These are phyloP conservation scores for Fagopyrum esculentum DNA, from an alignment of 148 eudicot species.

Conservation along the genomic window DNA sequence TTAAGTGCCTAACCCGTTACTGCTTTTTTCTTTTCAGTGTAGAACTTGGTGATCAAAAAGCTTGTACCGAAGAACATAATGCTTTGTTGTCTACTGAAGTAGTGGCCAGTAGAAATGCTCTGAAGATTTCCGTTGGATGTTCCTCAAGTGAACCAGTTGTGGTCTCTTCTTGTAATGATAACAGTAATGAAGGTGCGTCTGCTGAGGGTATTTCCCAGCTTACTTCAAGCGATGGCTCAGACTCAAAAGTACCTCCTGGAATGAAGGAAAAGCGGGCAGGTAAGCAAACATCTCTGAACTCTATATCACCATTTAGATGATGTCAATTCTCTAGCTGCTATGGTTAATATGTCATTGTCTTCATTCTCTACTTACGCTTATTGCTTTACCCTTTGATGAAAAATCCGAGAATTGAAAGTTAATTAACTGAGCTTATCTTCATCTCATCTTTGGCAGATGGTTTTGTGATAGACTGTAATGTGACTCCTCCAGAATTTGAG, in stretches of 20 bases:
- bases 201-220: slow-evolving; percentile 30
- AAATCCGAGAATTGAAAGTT: neutral
- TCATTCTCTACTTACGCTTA: neutral
- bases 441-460: slow-evolving; percentile 21
- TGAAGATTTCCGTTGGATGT: slow-evolving; percentile 13
- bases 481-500: slow-evolving; percentile 28
- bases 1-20: neutral
- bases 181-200: slow-evolving; percentile 20
- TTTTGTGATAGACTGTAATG: slow-evolving; percentile 35
- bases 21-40: slow-evolving; percentile 19
- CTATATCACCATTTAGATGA: slow-evolving; percentile 26
- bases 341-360: neutral
- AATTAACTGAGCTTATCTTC: neutral
- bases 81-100: slow-evolving; percentile 6
- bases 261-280: slow-evolving; percentile 15
- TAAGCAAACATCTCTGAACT: slow-evolving; percentile 20
- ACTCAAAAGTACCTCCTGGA: slow-evolving; percentile 18
- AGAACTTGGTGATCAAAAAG: slow-evolving; percentile 5
- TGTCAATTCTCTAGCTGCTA: slow-evolving; percentile 12
- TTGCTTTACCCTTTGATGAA: neutral
- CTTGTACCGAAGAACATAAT: slow-evolving; percentile 1
- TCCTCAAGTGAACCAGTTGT: slow-evolving; percentile 21
- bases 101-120: neutral
- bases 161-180: slow-evolving; percentile 19
- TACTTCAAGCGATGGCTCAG: slow-evolving; percentile 25